A percentile compares a stretch with the other conserved stretches of the same genome.
Conservation (phyloP, 2,329 filamentous ascomycete genomes). For the Thermomyces lanuginosus region DNA sequence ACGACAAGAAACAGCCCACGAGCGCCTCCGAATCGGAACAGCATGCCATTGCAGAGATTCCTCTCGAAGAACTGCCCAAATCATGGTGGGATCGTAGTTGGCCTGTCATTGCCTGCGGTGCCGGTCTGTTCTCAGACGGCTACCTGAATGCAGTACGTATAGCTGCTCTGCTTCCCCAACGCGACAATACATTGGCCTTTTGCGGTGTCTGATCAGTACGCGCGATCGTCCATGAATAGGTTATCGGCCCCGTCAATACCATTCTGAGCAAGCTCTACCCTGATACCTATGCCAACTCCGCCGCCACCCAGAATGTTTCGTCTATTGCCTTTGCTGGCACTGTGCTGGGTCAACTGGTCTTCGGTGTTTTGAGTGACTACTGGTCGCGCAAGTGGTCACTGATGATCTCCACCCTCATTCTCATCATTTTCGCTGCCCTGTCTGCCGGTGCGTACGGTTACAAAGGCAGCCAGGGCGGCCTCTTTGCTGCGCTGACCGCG, state of each 20-base stretch:
- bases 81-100: conserved; percentile 39
- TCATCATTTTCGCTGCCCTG: conserved; percentile 72
- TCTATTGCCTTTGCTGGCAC: conserved; percentile 78
- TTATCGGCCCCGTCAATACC: conserved; percentile 77
- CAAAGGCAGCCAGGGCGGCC: conserved; percentile 48
- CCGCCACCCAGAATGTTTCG: conserved; percentile 56
- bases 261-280: conserved; percentile 55
- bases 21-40: too few species aligned
- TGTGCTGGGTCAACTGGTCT: conserved; percentile 63
- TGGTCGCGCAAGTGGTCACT: conserved; percentile 74
- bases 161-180: neutral
- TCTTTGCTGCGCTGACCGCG: conserved; percentile 64
- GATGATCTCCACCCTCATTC: conserved; percentile 62
- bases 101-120: conserved; percentile 75
- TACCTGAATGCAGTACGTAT: conserved; percentile 66
- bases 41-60: conserved; percentile 11
- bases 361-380: conserved; percentile 67
- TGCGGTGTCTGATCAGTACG: conserved; percentile 1
- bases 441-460: conserved; percentile 61
- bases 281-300: conserved; percentile 49
- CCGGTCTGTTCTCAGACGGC: conserved; percentile 79
- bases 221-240: too few species aligned
- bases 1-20: too few species aligned
- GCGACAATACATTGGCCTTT: too few species aligned
- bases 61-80: conserved; percentile 17